Conservation (phyloP, 805 yeast species). For the Sugiyamaella qingdaonensis region DNA sequence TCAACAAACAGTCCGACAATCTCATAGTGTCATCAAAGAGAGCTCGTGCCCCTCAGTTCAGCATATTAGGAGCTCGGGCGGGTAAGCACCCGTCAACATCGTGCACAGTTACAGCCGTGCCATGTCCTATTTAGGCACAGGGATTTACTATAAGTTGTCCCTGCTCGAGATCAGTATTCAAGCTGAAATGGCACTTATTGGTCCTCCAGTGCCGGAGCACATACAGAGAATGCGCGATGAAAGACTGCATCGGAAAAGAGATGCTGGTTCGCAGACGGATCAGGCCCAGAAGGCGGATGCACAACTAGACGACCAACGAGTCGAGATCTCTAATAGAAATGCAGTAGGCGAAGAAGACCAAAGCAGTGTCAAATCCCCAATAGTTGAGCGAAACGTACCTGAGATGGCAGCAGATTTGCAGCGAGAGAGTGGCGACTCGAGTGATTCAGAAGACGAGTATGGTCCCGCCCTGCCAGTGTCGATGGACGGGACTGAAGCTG, state of each 20-base stretch:
- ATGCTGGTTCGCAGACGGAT: no score
- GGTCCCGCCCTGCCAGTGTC: conserved; percentile 19
- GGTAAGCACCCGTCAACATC: background rate
- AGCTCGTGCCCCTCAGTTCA: background rate
- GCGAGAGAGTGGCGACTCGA: background rate
- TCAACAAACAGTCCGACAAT: background rate
- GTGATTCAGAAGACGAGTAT: conserved; percentile 15
- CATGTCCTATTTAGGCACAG: no score
- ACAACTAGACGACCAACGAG: no score
- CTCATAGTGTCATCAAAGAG: background rate
- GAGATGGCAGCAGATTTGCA: background rate
- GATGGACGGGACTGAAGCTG: conserved; percentile 12
- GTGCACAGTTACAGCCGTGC: no score
- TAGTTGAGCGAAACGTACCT: background rate
- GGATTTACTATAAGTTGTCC: no score
- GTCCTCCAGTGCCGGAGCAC: conserved; percentile 20
- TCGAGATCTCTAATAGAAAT: no score
- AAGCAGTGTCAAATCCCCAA: background rate
- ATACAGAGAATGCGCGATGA: conserved; percentile 14
- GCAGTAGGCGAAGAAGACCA: background rate
- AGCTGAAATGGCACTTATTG: conserved; percentile 12
- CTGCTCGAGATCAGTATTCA: no score
- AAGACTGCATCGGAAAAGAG: background rate
- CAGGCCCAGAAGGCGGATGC: no score
- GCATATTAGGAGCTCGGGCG: background rate